These are phyloP conservation scores for Citrus maxima DNA, from an alignment of 345 rosid genomes.

Conservation along the genomic window DNA sequence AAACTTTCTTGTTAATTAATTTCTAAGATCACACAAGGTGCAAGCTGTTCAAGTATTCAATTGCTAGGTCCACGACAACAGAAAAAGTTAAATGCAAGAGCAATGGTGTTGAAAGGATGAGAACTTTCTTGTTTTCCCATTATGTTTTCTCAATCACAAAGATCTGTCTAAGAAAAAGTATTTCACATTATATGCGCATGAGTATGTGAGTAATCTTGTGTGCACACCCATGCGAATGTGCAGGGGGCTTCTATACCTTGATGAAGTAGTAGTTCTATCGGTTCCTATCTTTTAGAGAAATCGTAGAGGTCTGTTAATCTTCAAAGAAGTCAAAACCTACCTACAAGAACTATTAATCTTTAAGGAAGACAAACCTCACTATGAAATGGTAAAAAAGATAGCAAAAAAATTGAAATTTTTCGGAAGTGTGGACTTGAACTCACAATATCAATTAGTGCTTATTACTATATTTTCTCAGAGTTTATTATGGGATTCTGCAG, in stretches of 20 bases:
- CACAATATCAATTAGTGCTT: constrained; percentile 7
- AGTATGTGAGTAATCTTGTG: not conserved
- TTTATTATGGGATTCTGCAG: constrained; percentile 41
- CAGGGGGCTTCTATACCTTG: not conserved
- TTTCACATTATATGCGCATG: no score
- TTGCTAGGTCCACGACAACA: not conserved
- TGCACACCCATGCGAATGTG: no score
- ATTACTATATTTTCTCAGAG: constrained; percentile 11
- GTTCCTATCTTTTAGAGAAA: not conserved
- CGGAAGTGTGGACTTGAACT: not conserved
- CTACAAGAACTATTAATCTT: not conserved
- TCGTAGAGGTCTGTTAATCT: not conserved
- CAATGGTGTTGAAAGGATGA: no score
- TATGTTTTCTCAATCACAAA: not conserved
- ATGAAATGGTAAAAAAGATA: not conserved
- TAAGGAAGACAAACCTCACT: not conserved
- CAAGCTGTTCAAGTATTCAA: not conserved
- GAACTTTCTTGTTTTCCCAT: not conserved
- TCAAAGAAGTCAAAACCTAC: not conserved
- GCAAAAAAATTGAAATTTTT: not conserved
- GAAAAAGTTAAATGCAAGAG: not conserved
- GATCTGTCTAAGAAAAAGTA: not conserved
- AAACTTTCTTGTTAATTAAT: not conserved
- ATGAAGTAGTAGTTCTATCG: not conserved
- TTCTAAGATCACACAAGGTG: not conserved